Evolutionary conservation across 2,329 filamentous ascomycete species (phyloP).

Genomic region (Xylaria multiplex): DNA sequence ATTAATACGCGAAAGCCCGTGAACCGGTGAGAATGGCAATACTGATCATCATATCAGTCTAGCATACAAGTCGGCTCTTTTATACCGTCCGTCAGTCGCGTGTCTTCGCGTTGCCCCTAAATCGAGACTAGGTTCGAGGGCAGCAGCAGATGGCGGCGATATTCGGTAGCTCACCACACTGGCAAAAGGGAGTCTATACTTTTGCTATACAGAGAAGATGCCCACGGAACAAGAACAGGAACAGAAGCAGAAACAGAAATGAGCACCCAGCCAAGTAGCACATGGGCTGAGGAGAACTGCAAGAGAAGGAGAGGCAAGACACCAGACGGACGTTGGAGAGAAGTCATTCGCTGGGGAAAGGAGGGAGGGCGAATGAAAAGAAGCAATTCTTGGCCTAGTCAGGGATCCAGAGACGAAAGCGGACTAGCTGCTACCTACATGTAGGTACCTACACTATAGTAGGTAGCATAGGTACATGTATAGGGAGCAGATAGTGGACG

Average conservation of each 20-base stretch:
- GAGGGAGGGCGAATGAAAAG: constrained; percentile 36
- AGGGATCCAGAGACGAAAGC: constrained; percentile 35
- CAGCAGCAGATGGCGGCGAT: too few relatives aligned
- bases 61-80: background rate
- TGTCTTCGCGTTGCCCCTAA: background rate
- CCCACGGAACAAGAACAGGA: constrained; percentile 21
- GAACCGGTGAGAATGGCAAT: constrained; percentile 8
- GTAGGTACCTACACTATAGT: too few relatives aligned
- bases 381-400: constrained; percentile 35
- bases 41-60: constrained; percentile 18
- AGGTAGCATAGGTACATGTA: too few relatives aligned
- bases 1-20: constrained; percentile 26
- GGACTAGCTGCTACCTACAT: constrained; percentile 20
- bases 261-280: constrained; percentile 21
- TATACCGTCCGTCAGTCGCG: background rate
- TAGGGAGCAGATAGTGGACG: background rate
- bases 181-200: constrained; percentile 1
- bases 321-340: constrained; percentile 28
- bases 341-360: constrained; percentile 34
- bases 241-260: constrained; percentile 27
- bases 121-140: background rate
- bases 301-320: constrained; percentile 22
- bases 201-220: constrained; percentile 2
- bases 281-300: constrained; percentile 28
- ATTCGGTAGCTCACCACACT: constrained; percentile 1